Evolutionary conservation across 73 alveolate genomes (phyloP).

Genomic region (Paramecium primaurelia): DNA sequence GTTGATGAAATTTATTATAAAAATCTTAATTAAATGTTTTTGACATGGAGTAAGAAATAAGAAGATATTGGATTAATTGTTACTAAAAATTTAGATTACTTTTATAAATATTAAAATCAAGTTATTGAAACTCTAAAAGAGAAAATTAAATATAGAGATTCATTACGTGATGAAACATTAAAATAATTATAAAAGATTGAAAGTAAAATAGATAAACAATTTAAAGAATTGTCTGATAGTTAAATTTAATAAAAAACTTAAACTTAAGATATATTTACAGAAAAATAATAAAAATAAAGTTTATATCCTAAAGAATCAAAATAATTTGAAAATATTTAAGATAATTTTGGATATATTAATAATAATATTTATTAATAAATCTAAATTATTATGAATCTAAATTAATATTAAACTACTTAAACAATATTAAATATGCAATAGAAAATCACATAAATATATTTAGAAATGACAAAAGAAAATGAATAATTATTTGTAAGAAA

Average conservation of each 20-base stretch:
- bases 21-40: neutral
- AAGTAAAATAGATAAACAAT: neutral
- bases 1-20: neutral
- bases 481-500: neutral
- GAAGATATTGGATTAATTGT: neutral
- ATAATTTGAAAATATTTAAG: neutral
- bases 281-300: neutral
- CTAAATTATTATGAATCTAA: neutral
- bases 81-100: neutral
- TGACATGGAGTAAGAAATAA: neutral
- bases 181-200: neutral
- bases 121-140: neutral
- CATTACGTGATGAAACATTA: neutral
- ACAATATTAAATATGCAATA: neutral
- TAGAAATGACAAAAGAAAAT: neutral
- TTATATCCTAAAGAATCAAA: neutral
- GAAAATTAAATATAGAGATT: neutral
- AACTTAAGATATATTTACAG: neutral
- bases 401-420: neutral
- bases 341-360: constrained; percentile 1
- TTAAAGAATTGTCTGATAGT: neutral
- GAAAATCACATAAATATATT: neutral
- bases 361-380: neutral
- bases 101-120: neutral
- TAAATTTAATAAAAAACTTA: neutral